Conservation (phyloP, 495 filamentous ascomycete species). For the Cercophora samala region DNA sequence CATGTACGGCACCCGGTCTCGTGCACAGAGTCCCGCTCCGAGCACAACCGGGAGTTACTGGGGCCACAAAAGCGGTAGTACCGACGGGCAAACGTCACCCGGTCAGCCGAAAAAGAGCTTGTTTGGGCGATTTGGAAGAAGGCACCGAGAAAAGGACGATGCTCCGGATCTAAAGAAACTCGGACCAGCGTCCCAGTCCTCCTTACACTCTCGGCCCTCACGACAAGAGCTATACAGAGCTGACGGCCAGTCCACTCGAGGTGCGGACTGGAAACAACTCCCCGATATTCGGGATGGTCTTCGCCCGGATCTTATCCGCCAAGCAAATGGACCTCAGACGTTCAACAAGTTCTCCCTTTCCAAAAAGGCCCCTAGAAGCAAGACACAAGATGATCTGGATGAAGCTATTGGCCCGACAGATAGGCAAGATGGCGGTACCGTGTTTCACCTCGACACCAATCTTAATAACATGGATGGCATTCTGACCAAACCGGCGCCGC, state of each 20-base stretch:
- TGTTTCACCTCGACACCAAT: conserved; percentile 77
- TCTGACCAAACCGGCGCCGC: conserved; percentile 58
- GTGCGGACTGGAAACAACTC: conserved; percentile 40
- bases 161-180: conserved; percentile 50
- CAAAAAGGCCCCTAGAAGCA: conserved; percentile 42
- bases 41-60: conserved; percentile 57
- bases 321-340: conserved; percentile 24
- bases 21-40: conserved; percentile 73
- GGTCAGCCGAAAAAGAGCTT: conserved; percentile 59
- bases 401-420: conserved; percentile 47
- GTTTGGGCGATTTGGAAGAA: conserved; percentile 58
- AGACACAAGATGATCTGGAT: conserved; percentile 45
- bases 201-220: conserved; percentile 44
- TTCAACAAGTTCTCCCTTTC: conserved; percentile 55
- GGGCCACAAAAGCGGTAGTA: conserved; percentile 45
- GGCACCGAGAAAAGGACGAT: conserved; percentile 59
- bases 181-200: conserved; percentile 52
- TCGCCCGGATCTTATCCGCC: neutral
- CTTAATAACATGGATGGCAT: conserved; percentile 82
- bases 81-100: conserved; percentile 59
- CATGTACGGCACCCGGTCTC: conserved; percentile 42
- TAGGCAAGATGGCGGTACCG: conserved; percentile 41
- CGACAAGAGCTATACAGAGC: conserved; percentile 51
- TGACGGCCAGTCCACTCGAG: conserved; percentile 42
- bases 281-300: conserved; percentile 37